Evolutionary conservation across 306 rosid species (phyloP), one percentile per base, ranked within the genome.

Genomic region (Betula pendula): DNA sequence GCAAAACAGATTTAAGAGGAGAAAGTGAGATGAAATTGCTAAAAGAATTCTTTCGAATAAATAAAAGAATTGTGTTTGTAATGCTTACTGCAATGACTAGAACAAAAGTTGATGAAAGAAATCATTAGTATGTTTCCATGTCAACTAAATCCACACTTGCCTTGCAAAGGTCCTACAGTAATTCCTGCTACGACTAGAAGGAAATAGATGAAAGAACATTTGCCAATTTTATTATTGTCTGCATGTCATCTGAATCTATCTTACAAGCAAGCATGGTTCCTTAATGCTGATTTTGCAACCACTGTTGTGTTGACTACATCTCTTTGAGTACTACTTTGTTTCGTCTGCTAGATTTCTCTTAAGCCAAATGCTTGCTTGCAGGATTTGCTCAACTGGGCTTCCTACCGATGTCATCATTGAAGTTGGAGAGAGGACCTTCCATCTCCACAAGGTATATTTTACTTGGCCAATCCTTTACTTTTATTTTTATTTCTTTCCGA

Each of bases 301-400:
- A 17, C 35, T 63, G n/a, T 33, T 63, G 47, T 35, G 25, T 35
- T 63, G 70, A 63, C 5, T 8, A 6, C 45, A 3, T 38, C 70
- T 35, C 48, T 65, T 65, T 33, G 27, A 65, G 48, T 33, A 17
- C 38, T 17, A 35, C 19, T 33, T 19, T 63, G 2, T 31, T 33
- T 7, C 35, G 47, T 65, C 13, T 35, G 1, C 8, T 19, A 35
- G 47, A 35, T 50, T 71, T 71, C 75, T 71, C 24, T 24, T 77
- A 52, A 59, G n/a, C 75, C 27, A 66, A 70, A 71, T 80, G 22
- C 58, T 9, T 69, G 68, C 79, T 77, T 82, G 33, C 83, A 94
- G 98, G 98, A 77, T 87, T 38, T 94, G 93, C 89, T 87, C 94
- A 55, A 86, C 89, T 74, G 98, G 96, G 65, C 98, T 94, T 72